phyloP scores from a whole-genome alignment of 192 early-diverging fungal genomes.

The Backusella tarrabulga region DNA sequence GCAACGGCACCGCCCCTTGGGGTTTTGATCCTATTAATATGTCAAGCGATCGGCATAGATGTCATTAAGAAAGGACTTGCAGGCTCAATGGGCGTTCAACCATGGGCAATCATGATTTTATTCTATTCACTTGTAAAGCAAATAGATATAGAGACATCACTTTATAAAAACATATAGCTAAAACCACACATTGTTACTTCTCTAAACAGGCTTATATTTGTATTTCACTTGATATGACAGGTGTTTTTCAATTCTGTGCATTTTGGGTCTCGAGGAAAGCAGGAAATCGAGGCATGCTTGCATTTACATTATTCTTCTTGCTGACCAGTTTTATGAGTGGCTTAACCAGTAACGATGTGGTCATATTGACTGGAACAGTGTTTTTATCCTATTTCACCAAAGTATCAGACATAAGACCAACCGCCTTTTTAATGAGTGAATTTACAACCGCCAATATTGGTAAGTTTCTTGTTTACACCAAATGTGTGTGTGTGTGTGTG shows the following conservation, averaged over 20 bases:
- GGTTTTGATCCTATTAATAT: conserved; percentile 66
- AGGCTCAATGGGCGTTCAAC: conserved; percentile 61
- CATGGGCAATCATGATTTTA: conserved; percentile 80
- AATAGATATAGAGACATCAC: too few relatives aligned
- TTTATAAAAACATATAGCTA: not conserved
- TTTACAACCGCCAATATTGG: conserved; percentile 76
- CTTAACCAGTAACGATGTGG: conserved; percentile 82
- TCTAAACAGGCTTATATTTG: conserved; percentile 70
- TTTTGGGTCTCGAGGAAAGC: conserved; percentile 69
- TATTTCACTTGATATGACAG: conserved; percentile 81
- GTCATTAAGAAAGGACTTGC: conserved; percentile 54
- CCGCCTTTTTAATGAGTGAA: conserved; percentile 74
- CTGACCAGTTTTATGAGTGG: conserved; percentile 72
- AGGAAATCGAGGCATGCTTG: conserved; percentile 50
- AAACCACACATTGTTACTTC: not conserved
- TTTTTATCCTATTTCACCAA: conserved; percentile 76
- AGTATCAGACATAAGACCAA: conserved; percentile 57
- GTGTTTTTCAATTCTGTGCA: conserved; percentile 74
- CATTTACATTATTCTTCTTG: conserved; percentile 70
- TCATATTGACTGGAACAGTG: conserved; percentile 76
- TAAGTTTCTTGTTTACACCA: conserved; percentile 17
- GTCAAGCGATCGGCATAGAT: conserved; percentile 45
- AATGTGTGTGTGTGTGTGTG: not conserved
- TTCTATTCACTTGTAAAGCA: conserved; percentile 66
- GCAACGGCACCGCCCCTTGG: conserved; percentile 71